Conservation (phyloP, 768 basidiomycete species). For the Agrocybe praecox region DNA sequence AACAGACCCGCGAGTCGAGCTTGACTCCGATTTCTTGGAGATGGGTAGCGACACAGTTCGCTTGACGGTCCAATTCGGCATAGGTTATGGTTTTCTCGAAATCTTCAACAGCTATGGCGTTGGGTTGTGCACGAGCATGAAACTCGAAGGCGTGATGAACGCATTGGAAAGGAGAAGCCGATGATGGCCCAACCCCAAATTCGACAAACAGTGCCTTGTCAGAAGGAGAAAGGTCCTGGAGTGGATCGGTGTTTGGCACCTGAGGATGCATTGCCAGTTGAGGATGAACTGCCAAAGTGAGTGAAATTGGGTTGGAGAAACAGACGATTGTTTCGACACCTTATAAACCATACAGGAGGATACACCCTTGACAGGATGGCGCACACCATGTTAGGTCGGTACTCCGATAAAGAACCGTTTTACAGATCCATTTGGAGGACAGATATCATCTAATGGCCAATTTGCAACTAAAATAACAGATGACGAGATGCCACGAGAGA, state of each 20-base stretch:
- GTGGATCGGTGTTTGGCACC: slow-evolving; percentile 19
- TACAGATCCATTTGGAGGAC: slow-evolving; percentile 14
- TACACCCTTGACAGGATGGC: slow-evolving; percentile 3
- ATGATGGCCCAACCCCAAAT: slow-evolving; percentile 44
- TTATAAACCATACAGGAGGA: slow-evolving; percentile 17
- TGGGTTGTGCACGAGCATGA: slow-evolving; percentile 42
- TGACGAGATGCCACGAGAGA: slow-evolving; percentile 22
- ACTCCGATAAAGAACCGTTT: slow-evolving; percentile 25
- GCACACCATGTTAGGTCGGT: slow-evolving; percentile 4
- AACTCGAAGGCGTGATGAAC: slow-evolving; percentile 59
- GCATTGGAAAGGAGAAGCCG: slow-evolving; percentile 43
- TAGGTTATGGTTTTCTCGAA: slow-evolving; percentile 50
- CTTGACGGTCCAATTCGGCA: slow-evolving; percentile 47
- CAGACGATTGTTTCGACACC: slow-evolving; percentile 9
- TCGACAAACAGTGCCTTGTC: slow-evolving; percentile 46
- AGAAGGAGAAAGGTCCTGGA: slow-evolving; percentile 35
- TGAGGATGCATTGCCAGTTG: slow-evolving; percentile 22
- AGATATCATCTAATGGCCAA: slow-evolving; percentile 17
- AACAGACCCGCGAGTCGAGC: slow-evolving; percentile 53
- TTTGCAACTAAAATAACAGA: slow-evolving; percentile 18
- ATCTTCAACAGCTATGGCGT: slow-evolving; percentile 52
- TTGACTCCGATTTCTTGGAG: slow-evolving; percentile 45
- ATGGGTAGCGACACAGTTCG: slow-evolving; percentile 46
- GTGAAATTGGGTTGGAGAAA: slow-evolving; percentile 10
- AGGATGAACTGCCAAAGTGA: slow-evolving; percentile 1